Evolutionary conservation across 2,329 filamentous ascomycete genomes (phyloP), one percentile per base, ranked within the genome.

Genomic region (Aspergillus sp.): DNA sequence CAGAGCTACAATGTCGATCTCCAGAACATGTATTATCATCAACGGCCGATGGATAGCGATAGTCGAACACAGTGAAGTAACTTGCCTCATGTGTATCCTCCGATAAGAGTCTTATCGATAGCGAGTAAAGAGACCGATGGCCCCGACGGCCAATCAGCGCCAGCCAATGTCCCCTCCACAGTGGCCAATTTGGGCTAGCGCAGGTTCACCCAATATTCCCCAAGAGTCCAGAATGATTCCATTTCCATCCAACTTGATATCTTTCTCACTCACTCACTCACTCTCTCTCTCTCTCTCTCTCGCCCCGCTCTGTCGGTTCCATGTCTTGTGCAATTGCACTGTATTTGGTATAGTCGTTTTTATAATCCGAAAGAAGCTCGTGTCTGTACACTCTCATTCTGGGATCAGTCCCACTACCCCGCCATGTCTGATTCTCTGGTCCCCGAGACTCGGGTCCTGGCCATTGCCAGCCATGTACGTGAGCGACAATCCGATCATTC

Each of bases 391-490:
- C 16, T n/a, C 38, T 11, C n/a, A n/a, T n/a, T n/a, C n/a, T n/a
- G 11, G 30, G 20, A 54, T 45, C 48, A 33, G 30, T 45, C 45
- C 48, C 49, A 42, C 38, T 49, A 44, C 20, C 51, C 35, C 55
- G 57, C 46, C 50, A 73, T 72, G 66, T 62, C 64, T 17, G 73
- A 77, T 54, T 61, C 62, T 43, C 63, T 73, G 50, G 74, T 84
- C 45, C 82, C 83, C 20, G 83, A 86, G 61, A 86, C 83, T 47
- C 77, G 80, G 64, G 90, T 96, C 56, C 81, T 96, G 68, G 91
- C 92, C 53, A 83, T 96, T 63, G 91, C 92, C 70, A 96, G 92
- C 75, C 92, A 96, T 92, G 92, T 96, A 87, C 56, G 66, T 56
- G 16, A 16, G 22, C 30, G 3, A 14, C 13, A 10, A 35, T 42